Evolutionary conservation across 2,329 filamentous ascomycete species (phyloP).

Genomic region (Huntiella bhutanensis): DNA sequence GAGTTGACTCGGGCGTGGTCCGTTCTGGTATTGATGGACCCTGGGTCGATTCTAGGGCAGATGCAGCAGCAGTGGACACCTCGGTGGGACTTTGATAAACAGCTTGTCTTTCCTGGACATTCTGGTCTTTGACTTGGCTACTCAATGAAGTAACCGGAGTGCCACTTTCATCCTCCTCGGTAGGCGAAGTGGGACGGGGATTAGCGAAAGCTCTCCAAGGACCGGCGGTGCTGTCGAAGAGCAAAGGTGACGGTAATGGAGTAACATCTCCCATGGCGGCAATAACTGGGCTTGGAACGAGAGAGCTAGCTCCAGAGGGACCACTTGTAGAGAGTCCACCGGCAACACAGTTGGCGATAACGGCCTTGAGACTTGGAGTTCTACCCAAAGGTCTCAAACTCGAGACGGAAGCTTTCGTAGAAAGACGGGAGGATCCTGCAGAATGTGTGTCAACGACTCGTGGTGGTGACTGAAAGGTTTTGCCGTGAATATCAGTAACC

Average conservation of each 20-base stretch:
- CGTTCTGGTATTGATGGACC: too few relatives aligned
- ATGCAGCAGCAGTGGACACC: too few relatives aligned
- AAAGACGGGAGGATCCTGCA: slow-evolving; percentile 15
- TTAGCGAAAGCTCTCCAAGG: slow-evolving; percentile 39
- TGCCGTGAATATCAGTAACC: slow-evolving; percentile 13
- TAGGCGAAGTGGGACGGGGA: background rate
- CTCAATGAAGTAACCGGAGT: too few relatives aligned
- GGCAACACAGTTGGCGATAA: slow-evolving; percentile 30
- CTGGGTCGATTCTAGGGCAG: too few relatives aligned
- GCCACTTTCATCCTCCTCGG: slow-evolving; percentile 13
- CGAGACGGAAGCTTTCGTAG: slow-evolving; percentile 24
- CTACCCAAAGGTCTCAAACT: slow-evolving; percentile 34
- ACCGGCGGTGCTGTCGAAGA: slow-evolving; percentile 44
- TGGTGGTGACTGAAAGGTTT: slow-evolving; percentile 12
- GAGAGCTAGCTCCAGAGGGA: slow-evolving; percentile 41
- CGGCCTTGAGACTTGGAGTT: slow-evolving; percentile 43
- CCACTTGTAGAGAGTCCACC: slow-evolving; percentile 13
- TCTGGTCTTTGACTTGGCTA: background rate
- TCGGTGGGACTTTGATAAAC: background rate
- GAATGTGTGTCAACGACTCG: slow-evolving; percentile 1
- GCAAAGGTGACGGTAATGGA: slow-evolving; percentile 57
- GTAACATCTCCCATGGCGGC: slow-evolving; percentile 62
- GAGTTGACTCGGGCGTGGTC: slow-evolving; percentile 27
- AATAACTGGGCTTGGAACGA: slow-evolving; percentile 54
- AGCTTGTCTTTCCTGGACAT: too few relatives aligned